Evolutionary conservation across 495 filamentous ascomycete species (phyloP).

Genomic region (Neurospora africana): DNA sequence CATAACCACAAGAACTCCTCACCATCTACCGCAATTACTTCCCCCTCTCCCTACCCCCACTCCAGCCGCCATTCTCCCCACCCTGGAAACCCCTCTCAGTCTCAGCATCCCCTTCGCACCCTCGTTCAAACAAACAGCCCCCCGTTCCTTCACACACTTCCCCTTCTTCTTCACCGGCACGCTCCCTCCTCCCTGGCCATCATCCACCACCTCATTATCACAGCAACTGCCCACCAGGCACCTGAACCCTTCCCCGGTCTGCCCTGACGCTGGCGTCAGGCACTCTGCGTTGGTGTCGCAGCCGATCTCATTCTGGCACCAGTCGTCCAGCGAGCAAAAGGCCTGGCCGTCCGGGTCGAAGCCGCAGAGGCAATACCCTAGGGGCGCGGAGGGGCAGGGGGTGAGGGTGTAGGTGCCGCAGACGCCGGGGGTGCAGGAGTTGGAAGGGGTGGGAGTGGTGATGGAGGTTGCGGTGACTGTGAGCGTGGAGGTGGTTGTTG

Average conservation of each 20-base stretch:
- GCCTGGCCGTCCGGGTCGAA: not conserved
- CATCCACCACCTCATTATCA: not conserved
- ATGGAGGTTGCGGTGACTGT: not conserved
- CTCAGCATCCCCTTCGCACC: not conserved
- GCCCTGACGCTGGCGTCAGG: not conserved
- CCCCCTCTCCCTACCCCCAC: not conserved
- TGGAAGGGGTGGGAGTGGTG: not conserved
- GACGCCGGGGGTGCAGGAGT: not conserved
- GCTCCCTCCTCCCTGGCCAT: not conserved
- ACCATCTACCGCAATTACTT: not conserved
- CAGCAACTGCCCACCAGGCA: slow-evolving; percentile 10
- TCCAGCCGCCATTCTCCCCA: not conserved
- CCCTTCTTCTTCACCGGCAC: not conserved
- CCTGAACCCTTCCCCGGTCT: not conserved
- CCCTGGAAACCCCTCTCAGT: not conserved
- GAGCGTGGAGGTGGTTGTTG: not conserved
- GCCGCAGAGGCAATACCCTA: slow-evolving; percentile 1
- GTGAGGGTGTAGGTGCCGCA: not conserved
- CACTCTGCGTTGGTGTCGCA: not conserved
- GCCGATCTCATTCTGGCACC: not conserved
- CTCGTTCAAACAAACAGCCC: not conserved
- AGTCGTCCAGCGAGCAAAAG: not conserved
- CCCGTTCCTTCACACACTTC: slow-evolving; percentile 1
- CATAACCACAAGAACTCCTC: not conserved
- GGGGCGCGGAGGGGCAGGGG: not conserved